phyloP scores from a whole-genome alignment of 106 monocot genomes.

The Dendrobium catenatum region DNA sequence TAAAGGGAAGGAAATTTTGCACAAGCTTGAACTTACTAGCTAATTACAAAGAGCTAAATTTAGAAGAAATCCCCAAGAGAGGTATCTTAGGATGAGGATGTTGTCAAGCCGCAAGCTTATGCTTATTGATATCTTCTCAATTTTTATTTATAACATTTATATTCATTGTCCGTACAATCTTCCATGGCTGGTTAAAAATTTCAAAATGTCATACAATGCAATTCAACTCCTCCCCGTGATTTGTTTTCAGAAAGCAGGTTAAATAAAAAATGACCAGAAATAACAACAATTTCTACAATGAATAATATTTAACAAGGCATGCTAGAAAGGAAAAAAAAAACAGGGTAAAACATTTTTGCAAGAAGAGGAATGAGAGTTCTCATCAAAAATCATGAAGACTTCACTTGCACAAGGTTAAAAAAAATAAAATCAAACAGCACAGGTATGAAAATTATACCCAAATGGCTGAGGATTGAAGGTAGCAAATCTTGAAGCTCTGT shows the following conservation, averaged over 20 bases:
- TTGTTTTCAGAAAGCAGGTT: not conserved
- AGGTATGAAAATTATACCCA: conserved; percentile 30
- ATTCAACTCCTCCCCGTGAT: not conserved
- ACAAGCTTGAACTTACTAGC: no score
- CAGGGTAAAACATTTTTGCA: not conserved
- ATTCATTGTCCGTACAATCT: not conserved
- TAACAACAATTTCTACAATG: not conserved
- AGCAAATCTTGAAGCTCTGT: conserved; percentile 76
- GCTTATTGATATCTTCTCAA: no score
- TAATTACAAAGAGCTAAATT: no score
- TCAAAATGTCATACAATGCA: not conserved
- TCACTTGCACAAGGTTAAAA: not conserved
- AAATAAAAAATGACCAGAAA: not conserved
- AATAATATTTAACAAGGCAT: not conserved
- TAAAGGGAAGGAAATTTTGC: no score
- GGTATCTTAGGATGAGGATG: no score
- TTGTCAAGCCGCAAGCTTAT: no score
- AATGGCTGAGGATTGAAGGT: conserved; percentile 66
- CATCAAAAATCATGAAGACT: not conserved
- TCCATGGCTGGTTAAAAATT: not conserved
- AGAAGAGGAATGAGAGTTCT: not conserved
- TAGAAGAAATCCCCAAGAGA: no score
- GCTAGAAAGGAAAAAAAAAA: not conserved
- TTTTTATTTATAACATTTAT: no score
- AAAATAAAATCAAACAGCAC: not conserved